Conservation (phyloP, 495 filamentous ascomycete species). For the Talaromyces wortmannii region DNA sequence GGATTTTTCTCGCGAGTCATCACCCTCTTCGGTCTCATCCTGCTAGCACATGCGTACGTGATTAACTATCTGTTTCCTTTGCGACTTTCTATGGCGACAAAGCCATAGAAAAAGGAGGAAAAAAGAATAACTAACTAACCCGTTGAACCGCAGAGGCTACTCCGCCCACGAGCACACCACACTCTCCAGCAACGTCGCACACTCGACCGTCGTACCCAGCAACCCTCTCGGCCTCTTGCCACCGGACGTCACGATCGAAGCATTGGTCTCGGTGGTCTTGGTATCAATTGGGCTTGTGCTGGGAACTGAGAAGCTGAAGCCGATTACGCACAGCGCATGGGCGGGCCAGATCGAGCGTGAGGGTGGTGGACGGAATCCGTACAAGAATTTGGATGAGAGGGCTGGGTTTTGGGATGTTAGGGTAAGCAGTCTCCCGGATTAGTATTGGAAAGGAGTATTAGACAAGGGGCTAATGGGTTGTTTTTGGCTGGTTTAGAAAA, state of each 20-base stretch:
- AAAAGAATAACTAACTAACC: neutral
- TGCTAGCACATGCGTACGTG: slow-evolving; percentile 69
- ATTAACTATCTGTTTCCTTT: neutral
- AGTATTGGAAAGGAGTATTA: neutral
- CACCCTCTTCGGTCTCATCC: slow-evolving; percentile 56
- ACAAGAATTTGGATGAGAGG: slow-evolving; percentile 48
- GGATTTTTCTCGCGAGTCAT: slow-evolving; percentile 58
- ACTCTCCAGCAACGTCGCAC: slow-evolving; percentile 50
- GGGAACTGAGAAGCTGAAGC: slow-evolving; percentile 61
- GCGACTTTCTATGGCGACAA: too few species aligned
- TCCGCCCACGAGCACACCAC: slow-evolving; percentile 79
- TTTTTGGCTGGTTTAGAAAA: slow-evolving; percentile 50
- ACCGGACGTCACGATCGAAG: slow-evolving; percentile 62
- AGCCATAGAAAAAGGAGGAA: neutral
- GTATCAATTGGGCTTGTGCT: slow-evolving; percentile 68
- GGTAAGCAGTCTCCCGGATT: slow-evolving; percentile 38
- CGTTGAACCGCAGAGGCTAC: slow-evolving; percentile 54
- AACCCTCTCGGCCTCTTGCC: slow-evolving; percentile 41
- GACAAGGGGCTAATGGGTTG: slow-evolving; percentile 3
- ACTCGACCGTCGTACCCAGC: slow-evolving; percentile 17
- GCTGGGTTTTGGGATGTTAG: slow-evolving; percentile 63
- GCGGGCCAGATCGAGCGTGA: slow-evolving; percentile 75
- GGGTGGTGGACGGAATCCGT: slow-evolving; percentile 44
- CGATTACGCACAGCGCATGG: slow-evolving; percentile 78
- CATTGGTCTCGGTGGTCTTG: slow-evolving; percentile 52